Evolutionary conservation across 192 early-diverging fungal genomes (phyloP), one percentile per base, ranked within the genome.

Genomic region (Bifiguratus adelaidae): DNA sequence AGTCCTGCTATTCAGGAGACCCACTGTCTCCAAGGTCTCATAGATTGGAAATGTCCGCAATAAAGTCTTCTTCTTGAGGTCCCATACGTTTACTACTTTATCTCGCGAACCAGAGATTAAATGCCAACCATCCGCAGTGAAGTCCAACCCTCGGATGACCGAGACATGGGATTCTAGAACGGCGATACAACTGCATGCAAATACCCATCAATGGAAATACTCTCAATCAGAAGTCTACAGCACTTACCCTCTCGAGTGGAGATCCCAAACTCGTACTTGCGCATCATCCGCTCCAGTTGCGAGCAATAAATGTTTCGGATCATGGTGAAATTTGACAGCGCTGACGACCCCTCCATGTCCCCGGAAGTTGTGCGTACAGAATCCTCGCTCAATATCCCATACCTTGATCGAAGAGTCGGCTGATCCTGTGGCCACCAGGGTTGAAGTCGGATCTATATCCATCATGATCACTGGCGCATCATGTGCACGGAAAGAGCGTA

Each of bases 331-430:
- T 55, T 83, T 84, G 8, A 99, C 73, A 0, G 75, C 72, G 34
- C 82, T 82, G 30, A 99, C 68, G 7, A 96, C 76, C 13, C 92
- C 93, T 28, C 80, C 69, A 43, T 99, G 96, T 37, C 94, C 94
- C 43, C 79, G 79, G 55, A 99, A 89, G 58, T 88, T 89, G 58
- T 99, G 96, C 44, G 96, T 97, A 55, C 87, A 91, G 66, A 76
- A 91, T 16, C 89, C 92, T 40, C 78, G 71, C 42, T 83, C 85
- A 48, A 92, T 86, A 62, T 99, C 92, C 94, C 94, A 99, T 7
- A 97, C 86, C 46, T 88, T 89, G 37, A 99, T 81, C 8, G 87
- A 90, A 48, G 80, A 82, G 61, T 99, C 96, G 1, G 96, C 92
- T 11, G 89, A 91, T 29, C 94, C 96, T 2, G 92, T 96, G 7